These are phyloP conservation scores for Aspergillus alliaceus DNA, from an alignment of 2,329 filamentous ascomycete species.

Conservation along the genomic window DNA sequence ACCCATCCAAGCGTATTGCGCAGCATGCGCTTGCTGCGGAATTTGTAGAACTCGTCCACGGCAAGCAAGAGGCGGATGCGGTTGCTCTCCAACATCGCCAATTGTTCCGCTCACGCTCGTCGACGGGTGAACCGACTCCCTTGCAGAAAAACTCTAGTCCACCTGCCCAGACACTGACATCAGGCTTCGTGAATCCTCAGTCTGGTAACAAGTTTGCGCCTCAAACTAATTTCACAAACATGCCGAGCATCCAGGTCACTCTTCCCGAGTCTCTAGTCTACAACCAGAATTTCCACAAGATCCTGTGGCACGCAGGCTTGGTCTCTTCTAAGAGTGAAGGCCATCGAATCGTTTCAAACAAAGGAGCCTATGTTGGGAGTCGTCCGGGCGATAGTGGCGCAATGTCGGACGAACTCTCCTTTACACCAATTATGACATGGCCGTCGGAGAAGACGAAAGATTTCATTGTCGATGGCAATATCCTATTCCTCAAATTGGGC, in stretches of 20 bases:
- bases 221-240: slow-evolving; percentile 41
- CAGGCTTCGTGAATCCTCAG: slow-evolving; percentile 30
- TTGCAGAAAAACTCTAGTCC: slow-evolving; percentile 21
- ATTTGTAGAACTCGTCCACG: slow-evolving; percentile 78
- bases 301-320: slow-evolving; percentile 54
- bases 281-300: slow-evolving; percentile 48
- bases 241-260: slow-evolving; percentile 37
- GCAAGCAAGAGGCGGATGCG: slow-evolving; percentile 60
- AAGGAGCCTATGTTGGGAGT: slow-evolving; percentile 53
- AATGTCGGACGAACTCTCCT: slow-evolving; percentile 49
- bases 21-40: slow-evolving; percentile 84
- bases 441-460: slow-evolving; percentile 44
- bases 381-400: slow-evolving; percentile 39
- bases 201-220: slow-evolving; percentile 41
- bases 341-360: slow-evolving; percentile 49
- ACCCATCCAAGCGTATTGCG: slow-evolving; percentile 72
- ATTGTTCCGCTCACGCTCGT: slow-evolving; percentile 41
- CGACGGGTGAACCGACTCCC: slow-evolving; percentile 35
- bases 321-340: slow-evolving; percentile 53
- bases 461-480: slow-evolving; percentile 51
- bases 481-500: slow-evolving; percentile 57
- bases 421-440: slow-evolving; percentile 50
- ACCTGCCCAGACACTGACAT: slow-evolving; percentile 17
- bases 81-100: slow-evolving; percentile 60
- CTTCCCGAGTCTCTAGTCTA: slow-evolving; percentile 53